phyloP scores from a whole-genome alignment of 331 rosid genomes.

The Malus hybrid region DNA sequence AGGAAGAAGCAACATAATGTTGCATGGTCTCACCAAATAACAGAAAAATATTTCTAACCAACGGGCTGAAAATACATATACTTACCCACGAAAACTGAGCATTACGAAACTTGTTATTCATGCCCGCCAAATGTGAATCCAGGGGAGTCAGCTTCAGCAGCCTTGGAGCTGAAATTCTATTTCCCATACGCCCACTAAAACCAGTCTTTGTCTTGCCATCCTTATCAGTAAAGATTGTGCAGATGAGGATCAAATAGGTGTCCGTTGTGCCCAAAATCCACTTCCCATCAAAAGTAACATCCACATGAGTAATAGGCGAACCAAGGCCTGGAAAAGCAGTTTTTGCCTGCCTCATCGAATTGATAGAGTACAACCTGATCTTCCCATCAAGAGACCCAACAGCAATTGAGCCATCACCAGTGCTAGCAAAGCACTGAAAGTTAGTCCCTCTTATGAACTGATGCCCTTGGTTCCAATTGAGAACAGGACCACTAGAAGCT shows the following conservation, averaged over 20 bases:
- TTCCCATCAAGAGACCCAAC: constrained; percentile 96
- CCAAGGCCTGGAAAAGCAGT: constrained; percentile 99
- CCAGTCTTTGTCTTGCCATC: constrained; percentile 87
- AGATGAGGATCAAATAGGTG: constrained; percentile 66
- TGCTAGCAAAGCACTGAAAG: constrained; percentile 93
- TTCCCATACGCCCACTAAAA: constrained; percentile 89
- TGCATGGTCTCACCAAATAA: background rate
- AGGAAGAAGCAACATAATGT: background rate
- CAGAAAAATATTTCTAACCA: background rate
- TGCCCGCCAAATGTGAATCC: constrained; percentile 92
- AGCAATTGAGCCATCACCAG: constrained; percentile 95
- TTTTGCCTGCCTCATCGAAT: constrained; percentile 87
- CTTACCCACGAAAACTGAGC: constrained; percentile 99
- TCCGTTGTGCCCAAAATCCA: constrained; percentile 97
- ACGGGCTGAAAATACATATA: background rate
- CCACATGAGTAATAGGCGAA: constrained; percentile 87
- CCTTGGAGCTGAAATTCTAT: constrained; percentile 87
- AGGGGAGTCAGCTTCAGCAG: constrained; percentile 85
- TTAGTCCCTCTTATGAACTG: constrained; percentile 92
- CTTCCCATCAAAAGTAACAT: constrained; percentile 91
- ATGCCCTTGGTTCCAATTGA: constrained; percentile 95
- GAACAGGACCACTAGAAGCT: constrained; percentile 47
- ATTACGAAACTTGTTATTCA: constrained; percentile 68
- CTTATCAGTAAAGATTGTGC: constrained; percentile 75
- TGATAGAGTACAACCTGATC: constrained; percentile 77